A percentile compares a stretch with the other conserved stretches of the same genome.
Evolutionary conservation across 257 asterid genomes (phyloP).

Genomic region (Gardenia jasminoides): DNA sequence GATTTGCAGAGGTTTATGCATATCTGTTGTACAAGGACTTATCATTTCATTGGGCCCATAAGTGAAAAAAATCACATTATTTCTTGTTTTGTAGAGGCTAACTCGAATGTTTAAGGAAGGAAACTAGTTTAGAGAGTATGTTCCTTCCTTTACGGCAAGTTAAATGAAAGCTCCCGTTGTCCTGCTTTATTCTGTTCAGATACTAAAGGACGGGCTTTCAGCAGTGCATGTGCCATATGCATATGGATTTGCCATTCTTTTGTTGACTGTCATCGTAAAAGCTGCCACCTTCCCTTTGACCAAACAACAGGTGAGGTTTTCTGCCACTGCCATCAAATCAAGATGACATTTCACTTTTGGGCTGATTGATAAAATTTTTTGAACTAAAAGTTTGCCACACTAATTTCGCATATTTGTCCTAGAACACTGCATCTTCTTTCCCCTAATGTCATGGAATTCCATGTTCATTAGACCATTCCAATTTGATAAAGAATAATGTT

Average conservation of each 20-base stretch:
- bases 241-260: conserved; percentile 94
- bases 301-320: conserved; percentile 82
- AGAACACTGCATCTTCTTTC: conserved; percentile 1
- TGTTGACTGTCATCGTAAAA: conserved; percentile 90
- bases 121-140: not conserved
- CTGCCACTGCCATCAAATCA: conserved; percentile 15
- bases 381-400: conserved; percentile 7
- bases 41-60: not conserved
- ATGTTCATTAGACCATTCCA: conserved; percentile 1
- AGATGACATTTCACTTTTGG: not conserved
- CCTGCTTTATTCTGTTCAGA: conserved; percentile 49
- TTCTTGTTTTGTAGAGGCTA: not conserved
- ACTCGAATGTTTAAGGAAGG: not conserved
- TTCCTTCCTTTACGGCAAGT: not conserved
- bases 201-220: conserved; percentile 79
- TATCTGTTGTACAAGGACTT: not conserved
- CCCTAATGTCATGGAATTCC: conserved; percentile 4
- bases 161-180: not conserved
- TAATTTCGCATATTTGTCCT: not conserved
- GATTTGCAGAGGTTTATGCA: not conserved
- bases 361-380: not conserved
- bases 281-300: conserved; percentile 89
- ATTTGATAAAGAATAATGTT: conserved; percentile 1
- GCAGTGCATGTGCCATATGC: conserved; percentile 95
- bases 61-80: no score